Percentiles rank a stretch among this genome's conserved stretches.
phyloP scores from a whole-genome alignment of 495 filamentous ascomycete genomes.

The Clohesyomyces aquaticus region DNA sequence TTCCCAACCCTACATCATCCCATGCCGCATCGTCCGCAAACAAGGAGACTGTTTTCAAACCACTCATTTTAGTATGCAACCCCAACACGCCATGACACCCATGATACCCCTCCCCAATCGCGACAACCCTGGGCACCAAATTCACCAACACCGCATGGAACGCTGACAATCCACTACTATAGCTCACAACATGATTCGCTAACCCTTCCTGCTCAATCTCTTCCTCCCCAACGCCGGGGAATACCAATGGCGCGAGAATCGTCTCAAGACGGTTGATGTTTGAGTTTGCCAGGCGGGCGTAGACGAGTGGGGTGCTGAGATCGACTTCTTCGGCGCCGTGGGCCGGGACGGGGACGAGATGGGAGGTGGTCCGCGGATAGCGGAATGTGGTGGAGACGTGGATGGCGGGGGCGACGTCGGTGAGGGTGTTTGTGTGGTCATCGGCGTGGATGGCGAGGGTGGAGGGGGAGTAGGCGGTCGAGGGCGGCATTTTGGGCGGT shows the following conservation, averaged over 20 bases:
- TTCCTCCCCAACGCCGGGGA: conserved; percentile 33
- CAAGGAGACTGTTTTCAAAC: conserved; percentile 62
- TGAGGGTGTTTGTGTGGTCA: conserved; percentile 69
- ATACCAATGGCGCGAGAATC: conserved; percentile 72
- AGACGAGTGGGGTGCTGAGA: conserved; percentile 58
- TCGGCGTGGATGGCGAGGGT: conserved; percentile 87
- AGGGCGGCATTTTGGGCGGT: conserved; percentile 10
- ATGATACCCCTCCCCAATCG: conserved; percentile 86
- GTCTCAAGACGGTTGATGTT: conserved; percentile 83
- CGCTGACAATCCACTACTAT: conserved; percentile 82
- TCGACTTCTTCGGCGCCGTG: conserved; percentile 15
- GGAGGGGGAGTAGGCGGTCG: conserved; percentile 51
- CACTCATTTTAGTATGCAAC: conserved; percentile 70
- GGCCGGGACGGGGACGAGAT: conserved; percentile 27
- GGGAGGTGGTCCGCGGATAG: conserved; percentile 52
- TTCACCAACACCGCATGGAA: conserved; percentile 81
- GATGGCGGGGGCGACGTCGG: conserved; percentile 81
- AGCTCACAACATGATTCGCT: conserved; percentile 68
- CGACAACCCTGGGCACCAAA: conserved; percentile 75
- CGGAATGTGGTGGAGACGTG: conserved; percentile 89
- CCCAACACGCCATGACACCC: conserved; percentile 84
- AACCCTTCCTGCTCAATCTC: conserved; percentile 12
- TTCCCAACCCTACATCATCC: conserved; percentile 46
- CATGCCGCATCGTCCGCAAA: conserved; percentile 46
- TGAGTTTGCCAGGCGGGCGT: conserved; percentile 76